phyloP scores from a whole-genome alignment of 2,329 filamentous ascomycete genomes.

The Furcasterigmium sp. region DNA sequence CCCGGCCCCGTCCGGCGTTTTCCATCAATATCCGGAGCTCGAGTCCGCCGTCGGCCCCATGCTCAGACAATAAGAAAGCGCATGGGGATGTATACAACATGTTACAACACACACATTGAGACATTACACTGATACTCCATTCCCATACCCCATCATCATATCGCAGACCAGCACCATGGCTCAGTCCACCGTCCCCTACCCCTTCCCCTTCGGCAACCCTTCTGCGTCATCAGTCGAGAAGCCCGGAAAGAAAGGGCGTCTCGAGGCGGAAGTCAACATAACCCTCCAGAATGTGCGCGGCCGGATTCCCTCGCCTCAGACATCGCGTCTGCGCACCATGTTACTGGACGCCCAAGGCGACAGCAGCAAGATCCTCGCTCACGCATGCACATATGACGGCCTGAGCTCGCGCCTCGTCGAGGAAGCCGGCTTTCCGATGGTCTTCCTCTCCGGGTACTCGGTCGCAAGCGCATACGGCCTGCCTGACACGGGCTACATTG shows the following conservation, averaged over 20 bases:
- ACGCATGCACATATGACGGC: constrained; percentile 36
- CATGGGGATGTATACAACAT: too few species aligned
- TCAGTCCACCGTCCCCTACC: constrained; percentile 18
- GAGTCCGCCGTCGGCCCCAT: too few species aligned
- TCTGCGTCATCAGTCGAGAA: constrained; percentile 1
- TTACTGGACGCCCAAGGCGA: constrained; percentile 33
- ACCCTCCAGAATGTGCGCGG: constrained; percentile 26
- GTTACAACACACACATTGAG: too few species aligned
- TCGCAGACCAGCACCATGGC: neutral
- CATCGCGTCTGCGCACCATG: constrained; percentile 29
- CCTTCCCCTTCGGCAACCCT: constrained; percentile 21
- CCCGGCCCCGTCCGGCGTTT: too few species aligned
- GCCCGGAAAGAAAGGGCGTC: neutral
- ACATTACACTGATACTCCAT: too few species aligned
- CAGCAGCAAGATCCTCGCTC: constrained; percentile 36
- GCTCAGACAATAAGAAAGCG: too few species aligned
- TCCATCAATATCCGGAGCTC: too few species aligned
- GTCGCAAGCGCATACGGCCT: constrained; percentile 33
- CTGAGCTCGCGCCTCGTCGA: constrained; percentile 36
- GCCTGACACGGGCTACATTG: constrained; percentile 44
- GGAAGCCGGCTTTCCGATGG: constrained; percentile 38
- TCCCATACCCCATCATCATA: too few species aligned
- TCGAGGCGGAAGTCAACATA: constrained; percentile 4
- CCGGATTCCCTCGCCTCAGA: constrained; percentile 28
- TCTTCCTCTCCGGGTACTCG: constrained; percentile 37